A percentile compares a stretch with the other conserved stretches of the same genome.
Conservation (phyloP, 2,329 filamentous ascomycete genomes). For the Claviceps monticola region DNA sequence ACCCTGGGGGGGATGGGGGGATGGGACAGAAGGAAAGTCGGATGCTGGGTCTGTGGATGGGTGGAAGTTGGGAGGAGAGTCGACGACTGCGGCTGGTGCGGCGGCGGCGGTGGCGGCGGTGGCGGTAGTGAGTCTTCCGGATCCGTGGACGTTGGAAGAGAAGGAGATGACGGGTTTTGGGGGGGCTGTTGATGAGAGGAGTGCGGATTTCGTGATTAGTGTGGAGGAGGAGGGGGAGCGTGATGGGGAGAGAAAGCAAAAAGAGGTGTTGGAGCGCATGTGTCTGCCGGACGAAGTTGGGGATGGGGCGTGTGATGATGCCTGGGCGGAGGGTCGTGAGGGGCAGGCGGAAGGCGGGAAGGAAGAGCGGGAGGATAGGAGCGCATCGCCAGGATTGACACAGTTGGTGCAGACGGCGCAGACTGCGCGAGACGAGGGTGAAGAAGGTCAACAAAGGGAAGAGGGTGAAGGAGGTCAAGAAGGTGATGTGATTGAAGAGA, state of each 20-base stretch:
- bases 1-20: constrained; percentile 24
- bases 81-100: neutral
- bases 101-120: constrained; percentile 8
- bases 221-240: constrained; percentile 10
- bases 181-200: constrained; percentile 8
- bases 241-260: neutral
- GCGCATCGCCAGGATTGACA: constrained; percentile 10
- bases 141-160: constrained; percentile 11
- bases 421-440: constrained; percentile 5
- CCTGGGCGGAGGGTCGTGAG: neutral
- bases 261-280: neutral
- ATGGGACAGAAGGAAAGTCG: constrained; percentile 10
- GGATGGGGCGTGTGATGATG: neutral
- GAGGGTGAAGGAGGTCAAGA: no score
- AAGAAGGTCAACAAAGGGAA: neutral
- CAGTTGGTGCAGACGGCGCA: neutral
- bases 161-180: constrained; percentile 4
- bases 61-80: neutral
- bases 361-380: neutral
- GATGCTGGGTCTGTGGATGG: constrained; percentile 19
- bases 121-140: constrained; percentile 15
- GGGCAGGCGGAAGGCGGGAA: neutral
- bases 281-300: neutral
- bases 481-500: no score
- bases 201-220: constrained; percentile 17